These are phyloP conservation scores for Taxillus chinensis DNA, from an alignment of 164 flowering plant species.

Conservation along the genomic window DNA sequence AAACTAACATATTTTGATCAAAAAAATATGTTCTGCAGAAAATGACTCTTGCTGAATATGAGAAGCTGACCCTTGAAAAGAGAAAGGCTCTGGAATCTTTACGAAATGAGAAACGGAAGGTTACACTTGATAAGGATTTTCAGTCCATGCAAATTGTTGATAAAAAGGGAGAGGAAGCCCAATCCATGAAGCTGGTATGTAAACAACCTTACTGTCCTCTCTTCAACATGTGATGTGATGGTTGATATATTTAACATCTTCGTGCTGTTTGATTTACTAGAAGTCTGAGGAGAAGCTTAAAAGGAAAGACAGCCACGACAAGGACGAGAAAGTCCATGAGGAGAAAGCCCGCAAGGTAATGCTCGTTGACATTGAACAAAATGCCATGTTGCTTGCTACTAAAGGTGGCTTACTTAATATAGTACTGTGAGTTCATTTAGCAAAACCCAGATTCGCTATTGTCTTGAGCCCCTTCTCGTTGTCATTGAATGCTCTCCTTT, in stretches of 20 bases:
- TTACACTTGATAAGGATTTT: conserved; percentile 23
- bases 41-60: conserved; percentile 30
- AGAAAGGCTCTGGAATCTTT: conserved; percentile 21
- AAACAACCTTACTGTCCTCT: not conserved
- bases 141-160: conserved; percentile 23
- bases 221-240: not conserved
- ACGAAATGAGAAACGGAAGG: conserved; percentile 21
- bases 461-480: too few species aligned
- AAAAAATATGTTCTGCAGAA: conserved; percentile 12
- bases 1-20: not conserved
- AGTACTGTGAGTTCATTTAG: too few species aligned
- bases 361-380: too few species aligned
- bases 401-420: too few species aligned
- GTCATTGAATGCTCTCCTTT: too few species aligned
- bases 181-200: conserved; percentile 19
- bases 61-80: conserved; percentile 22
- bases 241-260: not conserved
- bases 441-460: too few species aligned
- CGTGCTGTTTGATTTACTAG: conserved; percentile 4
- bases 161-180: conserved; percentile 21
- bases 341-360: conserved; percentile 26
- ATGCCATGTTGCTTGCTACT: too few species aligned
- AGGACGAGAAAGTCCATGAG: conserved; percentile 7
- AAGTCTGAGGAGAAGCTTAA: conserved; percentile 24
- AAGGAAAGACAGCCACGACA: conserved; percentile 22